Base-by-base conservation (phyloP, 1,284 basidiomycete species). In the Ganoderma resinaceum region DNA sequence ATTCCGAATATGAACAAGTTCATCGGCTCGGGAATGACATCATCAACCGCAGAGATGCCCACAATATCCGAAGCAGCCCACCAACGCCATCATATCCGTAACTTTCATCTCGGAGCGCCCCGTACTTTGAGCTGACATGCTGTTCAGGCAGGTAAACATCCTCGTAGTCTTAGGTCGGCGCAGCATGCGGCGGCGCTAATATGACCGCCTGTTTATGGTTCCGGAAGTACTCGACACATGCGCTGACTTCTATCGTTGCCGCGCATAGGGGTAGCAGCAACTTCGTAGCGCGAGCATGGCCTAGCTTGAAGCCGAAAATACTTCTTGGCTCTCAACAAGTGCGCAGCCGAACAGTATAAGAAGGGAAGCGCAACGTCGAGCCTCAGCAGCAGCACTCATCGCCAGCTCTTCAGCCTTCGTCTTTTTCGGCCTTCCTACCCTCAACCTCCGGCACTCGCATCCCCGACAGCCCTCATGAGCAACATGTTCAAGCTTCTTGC, bases 401-500 rank as follows among this genome's bases (percentile, higher is more conserved):
- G 59, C 42, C 40, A 55, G 62, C 66, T 67, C 66, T 67, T 58
- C 31, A 11, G 23, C 38, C 43, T 37, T 16, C 11, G 46, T 43
- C 62, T n/a, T 46, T 57, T 49, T 58, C 49, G 35, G 20, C 26
- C 37, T n/a, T 29, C 53, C 26, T 14, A 11, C 52, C 40, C 31
- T 38, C 26, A n/a, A n/a, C 42, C 38, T 40, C 20, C 26, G 20
- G 12, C 29, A 38, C 49, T 35, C 23, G n/a, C 35, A 9, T 23
- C 23, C 2, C 6, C 53, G 2, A 20, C 37, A 29, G 0, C 20
- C 49, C 14, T 23, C 37, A 6, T 5, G 20, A 35, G 2, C 40
- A 63, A 3, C 57, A 73, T 73, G 72, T 61, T 37, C 42, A 69
- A 59, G 40, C 58, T 67, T 31, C 61, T 70, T 53, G 31, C 38